Evolutionary conservation across 2,329 filamentous ascomycete species (phyloP), one percentile per base, ranked within the genome.

Genomic region (Phyllosticta citriasiana): DNA sequence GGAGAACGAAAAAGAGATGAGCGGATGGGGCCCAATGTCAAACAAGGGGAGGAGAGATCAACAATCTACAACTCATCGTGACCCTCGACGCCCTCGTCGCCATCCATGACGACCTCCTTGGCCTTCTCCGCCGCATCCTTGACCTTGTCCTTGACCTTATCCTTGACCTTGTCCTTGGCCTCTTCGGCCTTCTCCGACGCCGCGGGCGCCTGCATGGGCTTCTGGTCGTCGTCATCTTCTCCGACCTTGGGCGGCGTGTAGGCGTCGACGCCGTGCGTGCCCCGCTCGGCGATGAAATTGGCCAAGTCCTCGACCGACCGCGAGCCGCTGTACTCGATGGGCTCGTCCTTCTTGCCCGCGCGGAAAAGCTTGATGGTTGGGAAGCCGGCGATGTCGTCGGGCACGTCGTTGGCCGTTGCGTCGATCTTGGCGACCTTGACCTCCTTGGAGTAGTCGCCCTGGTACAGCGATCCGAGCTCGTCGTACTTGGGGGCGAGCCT

Each of bases 321-420:
- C 66, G 87, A 84, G 69, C 94, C 94, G 66, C 82, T 83, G 84
- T 97, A 99, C 69, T 91, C 90, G 65, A 97, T 77, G 63, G 94
- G 89, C 68, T 85, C 80, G 72, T 83, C 82, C 86, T 99, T 99
- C 77, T 83, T 82, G 71, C 91, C 92, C 69, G 94, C 94, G 66
- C 90, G 85, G 88, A 86, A 99, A 68, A 99, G 85, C 85, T 97
- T 97, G 84, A 99, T 97, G 76, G 94, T 99, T 62, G 94, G 94
- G 88, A 99, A 99, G 66, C 94, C 94, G 77, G 90, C 85, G 72
- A 99, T 91, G 80, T 96, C 90, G 77, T 97, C 93, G 62, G 94
- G 94, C 62, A 97, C 90, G 70, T 99, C 94, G 81, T 99, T 99
- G 79, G 80, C 78, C 65, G 94, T 99, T 63, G 94, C 94, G 73